phyloP scores from a whole-genome alignment of 768 basidiomycete species.

The Collybiopsis luxurians region DNA sequence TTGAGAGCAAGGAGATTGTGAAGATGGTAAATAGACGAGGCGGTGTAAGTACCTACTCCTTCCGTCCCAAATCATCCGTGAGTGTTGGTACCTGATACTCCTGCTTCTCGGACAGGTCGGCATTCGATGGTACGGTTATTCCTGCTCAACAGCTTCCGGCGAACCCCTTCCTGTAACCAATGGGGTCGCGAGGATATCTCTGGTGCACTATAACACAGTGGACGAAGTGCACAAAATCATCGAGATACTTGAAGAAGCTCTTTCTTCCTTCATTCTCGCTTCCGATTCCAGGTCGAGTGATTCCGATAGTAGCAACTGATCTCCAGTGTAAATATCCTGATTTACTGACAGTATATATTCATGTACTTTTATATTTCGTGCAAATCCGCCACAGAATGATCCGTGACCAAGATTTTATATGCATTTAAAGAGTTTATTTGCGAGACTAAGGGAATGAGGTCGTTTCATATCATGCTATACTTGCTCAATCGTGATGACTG shows the following conservation, averaged over 20 bases:
- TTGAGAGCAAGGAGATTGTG: slow-evolving; percentile 66
- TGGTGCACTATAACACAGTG: slow-evolving; percentile 79
- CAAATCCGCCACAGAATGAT: too few relatives aligned
- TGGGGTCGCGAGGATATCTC: slow-evolving; percentile 69
- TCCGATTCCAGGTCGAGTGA: neutral
- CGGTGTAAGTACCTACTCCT: slow-evolving; percentile 40
- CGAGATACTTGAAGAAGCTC: slow-evolving; percentile 46
- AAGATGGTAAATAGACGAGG: slow-evolving; percentile 61
- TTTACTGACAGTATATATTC: neutral
- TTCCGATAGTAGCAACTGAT: neutral
- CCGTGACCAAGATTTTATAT: too few relatives aligned
- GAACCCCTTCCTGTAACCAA: slow-evolving; percentile 48
- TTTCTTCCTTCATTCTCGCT: too few relatives aligned
- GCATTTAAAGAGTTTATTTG: too few relatives aligned
- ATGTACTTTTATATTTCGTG: neutral
- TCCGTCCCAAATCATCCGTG: too few relatives aligned
- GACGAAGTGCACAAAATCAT: slow-evolving; percentile 66
- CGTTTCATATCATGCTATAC: too few relatives aligned
- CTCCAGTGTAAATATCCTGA: too few relatives aligned
- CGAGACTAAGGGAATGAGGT: too few relatives aligned
- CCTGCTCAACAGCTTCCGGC: neutral
- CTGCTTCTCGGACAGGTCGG: slow-evolving; percentile 48
- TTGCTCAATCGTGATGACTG: too few relatives aligned
- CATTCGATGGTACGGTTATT: slow-evolving; percentile 43
- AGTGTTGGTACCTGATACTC: too few relatives aligned